Conservation (phyloP, 2,329 filamentous ascomycete genomes). For the Colletotrichum sp. region DNA sequence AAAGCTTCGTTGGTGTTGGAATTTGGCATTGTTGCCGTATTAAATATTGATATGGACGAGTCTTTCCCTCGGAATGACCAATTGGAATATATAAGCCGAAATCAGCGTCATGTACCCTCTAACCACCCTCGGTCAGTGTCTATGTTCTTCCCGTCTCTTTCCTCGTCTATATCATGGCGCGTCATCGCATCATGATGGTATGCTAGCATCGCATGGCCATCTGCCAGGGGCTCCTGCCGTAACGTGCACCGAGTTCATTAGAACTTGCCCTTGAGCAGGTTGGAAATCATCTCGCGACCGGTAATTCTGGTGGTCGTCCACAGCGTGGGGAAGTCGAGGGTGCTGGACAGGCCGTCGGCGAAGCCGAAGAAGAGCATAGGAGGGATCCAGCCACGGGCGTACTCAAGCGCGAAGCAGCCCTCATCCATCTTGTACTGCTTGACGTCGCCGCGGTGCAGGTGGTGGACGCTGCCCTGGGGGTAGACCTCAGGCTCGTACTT, state of each 20-base stretch:
- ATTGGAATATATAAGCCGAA: background rate
- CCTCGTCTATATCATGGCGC: background rate
- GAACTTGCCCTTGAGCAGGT: constrained; percentile 75
- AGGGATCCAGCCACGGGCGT: constrained; percentile 88
- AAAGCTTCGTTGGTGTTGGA: background rate
- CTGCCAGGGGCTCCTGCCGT: background rate
- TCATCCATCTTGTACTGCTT: constrained; percentile 87
- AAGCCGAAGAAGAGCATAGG: constrained; percentile 92
- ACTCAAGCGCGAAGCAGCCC: constrained; percentile 81
- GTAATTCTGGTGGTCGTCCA: constrained; percentile 81
- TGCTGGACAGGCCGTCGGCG: constrained; percentile 80
- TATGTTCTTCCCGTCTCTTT: background rate
- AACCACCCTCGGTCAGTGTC: background rate
- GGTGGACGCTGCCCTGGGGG: constrained; percentile 71
- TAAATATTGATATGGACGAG: background rate
- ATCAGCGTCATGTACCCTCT: background rate
- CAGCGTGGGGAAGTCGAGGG: constrained; percentile 83
- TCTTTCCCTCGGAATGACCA: background rate
- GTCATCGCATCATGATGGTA: background rate
- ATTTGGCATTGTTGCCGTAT: background rate
- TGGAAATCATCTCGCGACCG: constrained; percentile 75
- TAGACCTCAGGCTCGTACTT: constrained; percentile 73
- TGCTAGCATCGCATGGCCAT: background rate
- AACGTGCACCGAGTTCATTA: constrained; percentile 39
- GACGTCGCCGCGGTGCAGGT: constrained; percentile 71